These are phyloP conservation scores for Curvularia verruculosa DNA, from an alignment of 2,329 filamentous ascomycete species.

Conservation along the genomic window DNA sequence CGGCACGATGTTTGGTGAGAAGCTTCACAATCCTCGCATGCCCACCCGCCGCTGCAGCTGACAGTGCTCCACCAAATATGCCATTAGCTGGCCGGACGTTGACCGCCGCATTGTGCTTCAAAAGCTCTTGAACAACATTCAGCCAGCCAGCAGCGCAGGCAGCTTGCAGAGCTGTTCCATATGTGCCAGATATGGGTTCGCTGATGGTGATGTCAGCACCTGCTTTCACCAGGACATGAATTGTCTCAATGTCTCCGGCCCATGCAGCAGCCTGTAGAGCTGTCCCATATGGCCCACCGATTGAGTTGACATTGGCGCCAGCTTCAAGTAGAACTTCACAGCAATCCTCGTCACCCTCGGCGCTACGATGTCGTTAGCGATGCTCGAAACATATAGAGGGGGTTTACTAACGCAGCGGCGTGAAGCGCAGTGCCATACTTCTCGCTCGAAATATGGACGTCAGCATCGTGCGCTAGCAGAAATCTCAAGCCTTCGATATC, in stretches of 20 bases:
- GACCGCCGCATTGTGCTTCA: constrained; percentile 24
- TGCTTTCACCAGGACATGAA: constrained; percentile 20
- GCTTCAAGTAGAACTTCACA: constrained; percentile 26
- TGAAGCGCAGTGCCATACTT: constrained; percentile 29
- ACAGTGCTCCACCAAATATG: constrained; percentile 19
- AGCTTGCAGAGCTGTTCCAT: constrained; percentile 31
- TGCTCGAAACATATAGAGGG: background rate
- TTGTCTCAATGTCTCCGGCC: constrained; percentile 20
- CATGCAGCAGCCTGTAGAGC: constrained; percentile 27
- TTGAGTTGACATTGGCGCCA: constrained; percentile 26
- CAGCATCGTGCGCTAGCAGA: constrained; percentile 21
- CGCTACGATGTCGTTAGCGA: constrained; percentile 11
- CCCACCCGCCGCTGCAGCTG: constrained; percentile 17
- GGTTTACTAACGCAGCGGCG: constrained; percentile 23
- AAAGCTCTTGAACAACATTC: constrained; percentile 19
- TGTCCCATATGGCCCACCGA: constrained; percentile 26
- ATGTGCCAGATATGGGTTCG: constrained; percentile 20
- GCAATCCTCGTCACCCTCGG: constrained; percentile 20
- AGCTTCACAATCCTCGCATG: constrained; percentile 17
- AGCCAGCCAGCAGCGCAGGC: constrained; percentile 23
- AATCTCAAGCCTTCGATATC: constrained; percentile 26
- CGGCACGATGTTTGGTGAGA: constrained; percentile 22
- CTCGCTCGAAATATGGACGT: constrained; percentile 24
- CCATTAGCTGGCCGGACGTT: constrained; percentile 26
- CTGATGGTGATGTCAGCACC: constrained; percentile 21